These are phyloP conservation scores for Penicillium verrucosum DNA, from an alignment of 2,329 filamentous ascomycete species.

Conservation along the genomic window DNA sequence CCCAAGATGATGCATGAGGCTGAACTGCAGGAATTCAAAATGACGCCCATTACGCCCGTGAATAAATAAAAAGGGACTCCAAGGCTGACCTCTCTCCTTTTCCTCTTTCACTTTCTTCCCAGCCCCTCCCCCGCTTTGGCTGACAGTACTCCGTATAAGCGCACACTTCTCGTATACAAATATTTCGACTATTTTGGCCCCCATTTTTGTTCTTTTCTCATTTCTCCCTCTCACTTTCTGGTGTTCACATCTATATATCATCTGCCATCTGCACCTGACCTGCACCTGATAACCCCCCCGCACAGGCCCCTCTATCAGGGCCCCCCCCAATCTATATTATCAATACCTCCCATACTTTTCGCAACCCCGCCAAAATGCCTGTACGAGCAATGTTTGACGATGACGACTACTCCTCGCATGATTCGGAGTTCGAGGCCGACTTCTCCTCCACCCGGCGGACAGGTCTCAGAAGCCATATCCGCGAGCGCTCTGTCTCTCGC, in stretches of 20 bases:
- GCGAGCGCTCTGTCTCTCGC: constrained; percentile 35
- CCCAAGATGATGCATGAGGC: constrained; percentile 6
- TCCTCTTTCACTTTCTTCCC: constrained; percentile 1
- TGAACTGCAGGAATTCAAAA: constrained; percentile 5
- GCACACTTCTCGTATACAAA: constrained; percentile 13
- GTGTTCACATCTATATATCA: constrained; percentile 18
- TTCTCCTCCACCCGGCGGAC: constrained; percentile 32
- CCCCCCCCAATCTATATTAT: background rate
- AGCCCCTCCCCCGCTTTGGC: constrained; percentile 6
- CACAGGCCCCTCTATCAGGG: constrained; percentile 6
- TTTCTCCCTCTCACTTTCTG: background rate
- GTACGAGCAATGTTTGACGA: constrained; percentile 6
- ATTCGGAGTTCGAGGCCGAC: constrained; percentile 37
- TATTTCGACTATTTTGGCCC: background rate
- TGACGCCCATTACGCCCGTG: constrained; percentile 2
- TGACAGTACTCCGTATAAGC: background rate
- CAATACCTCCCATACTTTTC: background rate
- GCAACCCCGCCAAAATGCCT: constrained; percentile 17
- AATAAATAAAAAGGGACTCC: constrained; percentile 9
- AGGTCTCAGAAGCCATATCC: constrained; percentile 20
- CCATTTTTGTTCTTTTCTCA: constrained; percentile 3
- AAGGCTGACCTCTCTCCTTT: background rate
- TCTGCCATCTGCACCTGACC: constrained; percentile 21
- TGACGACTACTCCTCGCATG: constrained; percentile 22
- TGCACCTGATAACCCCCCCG: background rate